A percentile compares a stretch with the other conserved stretches of the same genome.
phyloP scores from a whole-genome alignment of 331 rosid species.

The Rosa hybrid region DNA sequence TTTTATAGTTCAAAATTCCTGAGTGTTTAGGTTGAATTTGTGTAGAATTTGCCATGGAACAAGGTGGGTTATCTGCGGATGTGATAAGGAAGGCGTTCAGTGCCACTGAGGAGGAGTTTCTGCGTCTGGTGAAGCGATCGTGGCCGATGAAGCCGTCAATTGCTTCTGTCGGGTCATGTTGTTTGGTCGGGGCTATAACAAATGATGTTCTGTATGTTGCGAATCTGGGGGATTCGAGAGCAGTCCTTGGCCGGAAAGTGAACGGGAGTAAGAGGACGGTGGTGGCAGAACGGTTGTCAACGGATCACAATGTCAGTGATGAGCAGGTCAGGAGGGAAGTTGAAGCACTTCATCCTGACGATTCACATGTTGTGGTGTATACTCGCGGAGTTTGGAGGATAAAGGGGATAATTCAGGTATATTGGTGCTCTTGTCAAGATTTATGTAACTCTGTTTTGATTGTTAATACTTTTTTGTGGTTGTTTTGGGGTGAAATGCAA shows the following conservation, averaged over 20 bases:
- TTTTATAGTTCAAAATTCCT: not conserved
- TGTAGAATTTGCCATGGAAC: constrained; percentile 76
- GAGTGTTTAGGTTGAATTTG: constrained; percentile 12
- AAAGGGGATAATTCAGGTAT: constrained; percentile 97
- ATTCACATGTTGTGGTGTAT: constrained; percentile 70
- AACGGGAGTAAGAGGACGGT: constrained; percentile 28
- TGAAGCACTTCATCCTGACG: constrained; percentile 92
- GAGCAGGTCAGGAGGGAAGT: constrained; percentile 92
- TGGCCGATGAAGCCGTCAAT: constrained; percentile 63
- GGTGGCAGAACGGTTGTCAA: constrained; percentile 76
- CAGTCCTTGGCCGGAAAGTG: constrained; percentile 74
- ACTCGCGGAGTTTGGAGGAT: constrained; percentile 93
- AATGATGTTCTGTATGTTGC: constrained; percentile 72
- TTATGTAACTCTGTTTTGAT: not conserved
- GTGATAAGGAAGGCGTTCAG: constrained; percentile 83
- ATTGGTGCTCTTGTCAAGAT: constrained; percentile 4
- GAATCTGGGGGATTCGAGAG: constrained; percentile 93
- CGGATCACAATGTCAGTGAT: constrained; percentile 88
- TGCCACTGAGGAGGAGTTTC: constrained; percentile 85
- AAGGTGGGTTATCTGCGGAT: constrained; percentile 82
- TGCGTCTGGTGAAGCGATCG: constrained; percentile 63
- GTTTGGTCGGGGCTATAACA: constrained; percentile 88
- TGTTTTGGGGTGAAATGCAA: not conserved
- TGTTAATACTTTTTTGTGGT: not conserved
- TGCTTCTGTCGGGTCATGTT: constrained; percentile 89